These are phyloP conservation scores for Ophiostoma ulmi DNA, from an alignment of 2,329 filamentous ascomycete species.

Conservation along the genomic window DNA sequence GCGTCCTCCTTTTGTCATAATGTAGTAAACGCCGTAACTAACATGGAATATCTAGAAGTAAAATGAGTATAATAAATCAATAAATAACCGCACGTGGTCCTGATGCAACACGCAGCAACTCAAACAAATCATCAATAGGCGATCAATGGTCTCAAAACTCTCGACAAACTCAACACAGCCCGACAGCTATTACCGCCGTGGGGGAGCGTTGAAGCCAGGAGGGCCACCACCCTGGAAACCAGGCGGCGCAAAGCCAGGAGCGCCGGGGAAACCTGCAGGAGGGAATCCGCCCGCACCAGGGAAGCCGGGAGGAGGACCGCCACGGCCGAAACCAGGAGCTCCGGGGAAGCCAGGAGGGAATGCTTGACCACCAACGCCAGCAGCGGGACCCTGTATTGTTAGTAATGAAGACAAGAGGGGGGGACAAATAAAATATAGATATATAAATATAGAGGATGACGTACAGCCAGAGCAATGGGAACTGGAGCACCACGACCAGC, in stretches of 20 bases:
- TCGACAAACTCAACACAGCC: background rate
- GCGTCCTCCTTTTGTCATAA: background rate
- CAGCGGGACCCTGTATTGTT: constrained; percentile 62
- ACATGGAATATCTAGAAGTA: constrained; percentile 13
- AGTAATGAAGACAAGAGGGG: constrained; percentile 22
- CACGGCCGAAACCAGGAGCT: constrained; percentile 48
- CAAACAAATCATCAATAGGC: background rate
- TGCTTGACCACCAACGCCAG: constrained; percentile 73
- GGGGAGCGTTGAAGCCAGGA: constrained; percentile 69
- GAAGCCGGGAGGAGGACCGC: constrained; percentile 42
- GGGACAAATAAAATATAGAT: background rate
- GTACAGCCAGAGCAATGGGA: constrained; percentile 73
- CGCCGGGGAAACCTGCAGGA: constrained; percentile 46
- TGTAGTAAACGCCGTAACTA: constrained; percentile 8
- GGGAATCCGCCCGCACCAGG: constrained; percentile 31
- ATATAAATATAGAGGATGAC: constrained; percentile 29
- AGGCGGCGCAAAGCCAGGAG: constrained; percentile 42
- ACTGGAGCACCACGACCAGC: constrained; percentile 71
- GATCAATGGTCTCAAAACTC: background rate
- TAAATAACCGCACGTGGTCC: constrained; percentile 10
- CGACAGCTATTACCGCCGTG: constrained; percentile 46
- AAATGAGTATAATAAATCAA: background rate
- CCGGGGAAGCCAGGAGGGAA: constrained; percentile 50
- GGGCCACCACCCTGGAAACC: constrained; percentile 51
- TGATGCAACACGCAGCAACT: constrained; percentile 3